Evolutionary conservation across 768 basidiomycete genomes (phyloP).

Genomic region (Lactarius psammicola): DNA sequence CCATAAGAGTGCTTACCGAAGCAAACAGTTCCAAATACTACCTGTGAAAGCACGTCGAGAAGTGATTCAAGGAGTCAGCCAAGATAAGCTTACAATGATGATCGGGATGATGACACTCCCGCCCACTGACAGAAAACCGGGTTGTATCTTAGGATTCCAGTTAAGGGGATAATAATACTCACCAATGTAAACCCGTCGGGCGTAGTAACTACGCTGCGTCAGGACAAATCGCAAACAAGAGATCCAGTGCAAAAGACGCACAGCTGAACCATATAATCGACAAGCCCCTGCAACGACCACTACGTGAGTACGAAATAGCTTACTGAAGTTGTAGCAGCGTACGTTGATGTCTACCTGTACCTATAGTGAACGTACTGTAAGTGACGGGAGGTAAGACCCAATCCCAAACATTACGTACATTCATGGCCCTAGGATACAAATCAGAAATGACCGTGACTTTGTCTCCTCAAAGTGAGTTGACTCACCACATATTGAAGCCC

Average conservation of each 20-base stretch:
- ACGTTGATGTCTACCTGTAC: not conserved
- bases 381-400: constrained; percentile 17
- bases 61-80: not conserved
- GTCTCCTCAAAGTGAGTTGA: not conserved
- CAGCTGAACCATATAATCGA: constrained; percentile 7
- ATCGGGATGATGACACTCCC: not conserved
- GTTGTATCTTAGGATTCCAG: not conserved
- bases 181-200: constrained; percentile 13
- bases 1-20: constrained; percentile 39
- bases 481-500: constrained; percentile 43
- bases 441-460: not conserved
- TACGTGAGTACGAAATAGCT: not conserved
- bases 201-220: constrained; percentile 6
- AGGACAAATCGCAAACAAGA: not conserved
- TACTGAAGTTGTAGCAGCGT: not conserved
- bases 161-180: not conserved
- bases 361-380: not conserved
- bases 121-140: not conserved
- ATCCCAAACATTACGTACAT: constrained; percentile 26
- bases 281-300: not conserved
- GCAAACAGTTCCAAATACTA: constrained; percentile 43
- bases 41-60: not conserved
- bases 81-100: constrained; percentile 1
- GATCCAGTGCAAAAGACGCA: not conserved
- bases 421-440: constrained; percentile 24